Base-by-base conservation (phyloP, 345 rosid species). In the Trapa incisa region DNA sequence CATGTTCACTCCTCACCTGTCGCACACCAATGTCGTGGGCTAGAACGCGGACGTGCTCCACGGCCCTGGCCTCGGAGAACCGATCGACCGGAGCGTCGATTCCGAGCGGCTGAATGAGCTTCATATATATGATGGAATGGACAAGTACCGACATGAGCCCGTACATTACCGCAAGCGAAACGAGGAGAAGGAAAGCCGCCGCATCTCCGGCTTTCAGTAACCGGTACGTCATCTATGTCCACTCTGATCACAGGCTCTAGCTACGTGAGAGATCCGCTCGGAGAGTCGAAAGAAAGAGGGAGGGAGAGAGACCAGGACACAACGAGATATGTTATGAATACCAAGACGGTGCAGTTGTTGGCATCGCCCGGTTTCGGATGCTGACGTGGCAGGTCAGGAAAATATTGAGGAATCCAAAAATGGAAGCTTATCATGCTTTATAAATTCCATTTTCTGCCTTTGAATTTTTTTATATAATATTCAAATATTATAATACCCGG, bases 61-160 rank as follows among this genome's bases (percentile, higher is more conserved):
- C 65, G 48, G 99, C 99, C 81, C 99, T 79, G 42, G 89, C 97
- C 77, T 86, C 96, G 62, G 99, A 89, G 81, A 94, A 94, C 2
- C 91, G 96, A 77, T 91, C 88, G n/a, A 79, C 83, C 45, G 99
- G 92, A 3, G 97, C 96, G 79, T 89, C 85, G 38, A 69, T n/a
- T 14, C 72, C 87, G 38, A 94, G 92, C 16, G 96, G 96, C 67
- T 75, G 62, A 38, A 94, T 69, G 65, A 84, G 79, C 79, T 82
- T 86, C 83, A 78, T 82, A 81, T 91, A 81, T 47, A 91, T 53
- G 17, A 82, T 69, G 61, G 74, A 84, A 82, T 91, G 82, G 63
- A 66, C 89, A 37, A 87, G 67, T 4, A 79, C 56, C 64, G 91
- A 72, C 91, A 89, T 87, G 74, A 89, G 52, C 65, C 80, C 86